Conservation (phyloP, 495 filamentous ascomycete species). For the Hypoxylon fuscum region DNA sequence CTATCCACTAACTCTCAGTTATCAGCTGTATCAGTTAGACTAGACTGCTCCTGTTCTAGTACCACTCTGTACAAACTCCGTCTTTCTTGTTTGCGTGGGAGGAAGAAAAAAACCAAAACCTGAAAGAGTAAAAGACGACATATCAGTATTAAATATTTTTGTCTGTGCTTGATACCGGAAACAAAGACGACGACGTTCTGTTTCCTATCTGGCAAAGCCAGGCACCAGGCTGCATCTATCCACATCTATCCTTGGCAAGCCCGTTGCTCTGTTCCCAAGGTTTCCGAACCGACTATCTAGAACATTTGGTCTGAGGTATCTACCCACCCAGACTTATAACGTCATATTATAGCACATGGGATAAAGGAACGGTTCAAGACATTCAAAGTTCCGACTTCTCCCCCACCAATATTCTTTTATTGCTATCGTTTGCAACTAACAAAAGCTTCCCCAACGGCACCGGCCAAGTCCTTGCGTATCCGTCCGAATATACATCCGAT, state of each 20-base stretch:
- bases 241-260: slow-evolving; percentile 7
- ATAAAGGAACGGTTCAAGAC: slow-evolving; percentile 14
- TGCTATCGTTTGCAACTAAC: not conserved
- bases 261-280: too few relatives aligned
- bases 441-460: not conserved
- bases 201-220: not conserved
- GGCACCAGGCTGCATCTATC: not conserved
- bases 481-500: slow-evolving; percentile 18
- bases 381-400: slow-evolving; percentile 19
- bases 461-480: slow-evolving; percentile 9
- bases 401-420: slow-evolving; percentile 3
- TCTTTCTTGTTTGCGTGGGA: not conserved
- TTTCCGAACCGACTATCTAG: too few relatives aligned
- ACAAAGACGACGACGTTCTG: too few relatives aligned
- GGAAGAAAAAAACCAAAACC: not conserved
- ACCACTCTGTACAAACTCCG: too few relatives aligned
- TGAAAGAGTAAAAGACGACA: too few relatives aligned
- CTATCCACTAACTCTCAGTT: slow-evolving; percentile 9
- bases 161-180: too few relatives aligned
- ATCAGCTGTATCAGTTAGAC: too few relatives aligned
- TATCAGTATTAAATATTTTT: too few relatives aligned
- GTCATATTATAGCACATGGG: slow-evolving; percentile 31
- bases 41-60: too few relatives aligned
- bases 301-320: not conserved
- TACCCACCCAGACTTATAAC: slow-evolving; percentile 22